A percentile compares a stretch with the other conserved stretches of the same genome.
phyloP scores from a whole-genome alignment of 208 protist genomes.

The Lotmaria passim region DNA sequence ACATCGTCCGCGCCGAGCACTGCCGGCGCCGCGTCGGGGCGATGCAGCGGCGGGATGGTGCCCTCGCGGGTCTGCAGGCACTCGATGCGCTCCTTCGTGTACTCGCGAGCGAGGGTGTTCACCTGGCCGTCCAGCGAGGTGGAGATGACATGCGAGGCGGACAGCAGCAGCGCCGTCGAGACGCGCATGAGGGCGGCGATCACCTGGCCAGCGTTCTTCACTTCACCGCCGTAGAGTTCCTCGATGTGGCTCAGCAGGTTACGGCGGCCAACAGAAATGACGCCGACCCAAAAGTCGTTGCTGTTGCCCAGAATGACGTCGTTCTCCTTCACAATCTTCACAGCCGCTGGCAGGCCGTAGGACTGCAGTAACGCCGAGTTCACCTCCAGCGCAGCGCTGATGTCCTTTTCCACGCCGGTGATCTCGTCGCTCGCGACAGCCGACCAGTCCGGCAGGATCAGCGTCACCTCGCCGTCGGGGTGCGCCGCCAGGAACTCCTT shows the following conservation, averaged over 20 bases:
- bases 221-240: constrained; percentile 54
- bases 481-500: constrained; percentile 64
- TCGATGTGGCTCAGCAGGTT: constrained; percentile 76
- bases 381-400: constrained; percentile 74
- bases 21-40: constrained; percentile 55
- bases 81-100: constrained; percentile 54
- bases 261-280: constrained; percentile 85
- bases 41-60: constrained; percentile 86
- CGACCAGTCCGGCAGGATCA: constrained; percentile 87
- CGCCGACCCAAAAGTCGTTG: constrained; percentile 90
- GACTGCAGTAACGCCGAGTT: constrained; percentile 67
- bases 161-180: constrained; percentile 54
- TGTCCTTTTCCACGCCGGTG: constrained; percentile 81
- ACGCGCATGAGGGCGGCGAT: constrained; percentile 86
- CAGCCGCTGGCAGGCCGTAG: constrained; percentile 48
- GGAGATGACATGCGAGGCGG: constrained; percentile 76
- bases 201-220: constrained; percentile 84
- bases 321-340: constrained; percentile 78
- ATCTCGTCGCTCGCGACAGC: constrained; percentile 70
- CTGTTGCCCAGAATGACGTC: constrained; percentile 76
- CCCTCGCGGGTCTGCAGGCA: constrained; percentile 36
- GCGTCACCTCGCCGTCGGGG: constrained; percentile 51
- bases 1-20: constrained; percentile 94
- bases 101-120: constrained; percentile 51
- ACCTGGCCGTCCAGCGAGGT: constrained; percentile 52